These are phyloP conservation scores for Serendipita sp. DNA, from an alignment of 768 basidiomycete species.

Conservation along the genomic window DNA sequence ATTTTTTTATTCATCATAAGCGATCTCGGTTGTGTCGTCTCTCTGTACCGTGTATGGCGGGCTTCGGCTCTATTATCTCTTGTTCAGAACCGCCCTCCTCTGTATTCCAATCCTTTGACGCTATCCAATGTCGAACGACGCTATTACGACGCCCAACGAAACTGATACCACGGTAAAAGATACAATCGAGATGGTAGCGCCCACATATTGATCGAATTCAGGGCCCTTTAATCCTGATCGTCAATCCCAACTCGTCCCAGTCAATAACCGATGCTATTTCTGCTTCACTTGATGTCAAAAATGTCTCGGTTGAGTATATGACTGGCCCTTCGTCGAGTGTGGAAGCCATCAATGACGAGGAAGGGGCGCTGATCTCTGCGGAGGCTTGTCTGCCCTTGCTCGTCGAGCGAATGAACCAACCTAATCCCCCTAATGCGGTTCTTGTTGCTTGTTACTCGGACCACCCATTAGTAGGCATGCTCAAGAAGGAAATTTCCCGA, in stretches of 20 bases:
- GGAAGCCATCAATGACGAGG: conserved; percentile 15
- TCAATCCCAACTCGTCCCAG: conserved; percentile 22
- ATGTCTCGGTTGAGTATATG: conserved; percentile 9
- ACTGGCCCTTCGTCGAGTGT: conserved; percentile 13
- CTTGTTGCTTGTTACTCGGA: conserved; percentile 21
- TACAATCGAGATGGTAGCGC: background rate
- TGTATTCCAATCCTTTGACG: background rate
- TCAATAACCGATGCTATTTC: conserved; percentile 19
- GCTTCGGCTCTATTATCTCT: background rate
- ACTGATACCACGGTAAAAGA: no score
- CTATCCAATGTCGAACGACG: background rate
- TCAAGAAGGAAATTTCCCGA: conserved; percentile 9
- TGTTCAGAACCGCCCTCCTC: background rate
- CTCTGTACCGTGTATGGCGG: background rate
- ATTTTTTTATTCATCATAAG: conserved; percentile 3
- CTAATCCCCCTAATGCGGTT: conserved; percentile 7
- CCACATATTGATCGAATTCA: background rate
- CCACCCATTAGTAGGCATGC: conserved; percentile 19
- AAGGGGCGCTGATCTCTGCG: conserved; percentile 12
- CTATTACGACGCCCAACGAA: no score
- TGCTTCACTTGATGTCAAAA: conserved; percentile 5
- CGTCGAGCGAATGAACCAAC: background rate
- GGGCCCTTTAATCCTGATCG: conserved; percentile 15
- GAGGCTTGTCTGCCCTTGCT: conserved; percentile 11
- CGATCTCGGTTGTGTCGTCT: background rate